phyloP scores from a whole-genome alignment of 345 rosid genomes.

The Moringa oleifera region DNA sequence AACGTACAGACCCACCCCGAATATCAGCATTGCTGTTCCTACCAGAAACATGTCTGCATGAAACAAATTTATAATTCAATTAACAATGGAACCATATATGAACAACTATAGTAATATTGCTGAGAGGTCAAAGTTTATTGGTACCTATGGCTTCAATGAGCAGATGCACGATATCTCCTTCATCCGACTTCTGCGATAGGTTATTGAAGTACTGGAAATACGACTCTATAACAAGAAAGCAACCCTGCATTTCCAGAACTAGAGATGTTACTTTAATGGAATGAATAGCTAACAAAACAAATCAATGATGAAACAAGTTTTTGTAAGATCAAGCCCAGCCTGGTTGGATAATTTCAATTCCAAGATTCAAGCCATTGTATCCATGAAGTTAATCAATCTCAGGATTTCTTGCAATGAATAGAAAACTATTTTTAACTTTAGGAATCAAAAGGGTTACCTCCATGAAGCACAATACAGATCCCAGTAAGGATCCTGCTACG shows the following conservation, averaged over 20 bases:
- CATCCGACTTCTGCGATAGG: constrained; percentile 29
- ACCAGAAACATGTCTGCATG: constrained; percentile 63
- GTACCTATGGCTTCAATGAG: constrained; percentile 71
- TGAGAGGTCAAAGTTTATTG: background rate
- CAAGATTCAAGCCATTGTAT: no score
- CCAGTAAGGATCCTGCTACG: constrained; percentile 62
- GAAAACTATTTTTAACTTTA: no score
- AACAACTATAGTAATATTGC: background rate
- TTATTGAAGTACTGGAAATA: constrained; percentile 38
- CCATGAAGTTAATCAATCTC: no score
- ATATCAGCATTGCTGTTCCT: constrained; percentile 57
- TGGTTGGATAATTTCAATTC: no score
- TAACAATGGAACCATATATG: background rate
- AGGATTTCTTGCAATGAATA: no score
- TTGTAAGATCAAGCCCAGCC: no score
- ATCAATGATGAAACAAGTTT: no score
- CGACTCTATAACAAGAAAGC: constrained; percentile 36
- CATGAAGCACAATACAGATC: constrained; percentile 57
- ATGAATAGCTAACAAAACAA: no score
- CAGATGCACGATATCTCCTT: constrained; percentile 36
- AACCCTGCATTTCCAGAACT: no score
- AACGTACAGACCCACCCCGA: constrained; percentile 52
- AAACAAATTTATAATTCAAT: no score
- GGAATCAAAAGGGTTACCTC: no score
- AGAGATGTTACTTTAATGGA: no score